Percentiles rank a stretch among this genome's conserved stretches.
These are phyloP conservation scores for Collariella sp. DNA, from an alignment of 495 filamentous ascomycete genomes.

Conservation along the genomic window DNA sequence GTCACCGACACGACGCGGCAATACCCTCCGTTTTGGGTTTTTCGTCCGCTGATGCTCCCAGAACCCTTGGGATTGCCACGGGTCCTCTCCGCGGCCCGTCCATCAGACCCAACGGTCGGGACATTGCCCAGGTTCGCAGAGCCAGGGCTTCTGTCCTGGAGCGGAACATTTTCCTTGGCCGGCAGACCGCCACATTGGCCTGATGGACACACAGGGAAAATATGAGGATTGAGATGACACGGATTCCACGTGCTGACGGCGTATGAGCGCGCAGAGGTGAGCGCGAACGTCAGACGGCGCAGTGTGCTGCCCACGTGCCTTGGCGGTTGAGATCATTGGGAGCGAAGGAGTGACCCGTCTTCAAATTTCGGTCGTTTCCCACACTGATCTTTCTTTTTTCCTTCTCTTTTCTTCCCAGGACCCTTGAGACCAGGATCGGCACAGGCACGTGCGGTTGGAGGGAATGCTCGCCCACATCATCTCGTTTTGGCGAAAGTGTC, in stretches of 20 bases:
- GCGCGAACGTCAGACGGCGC: too few species aligned
- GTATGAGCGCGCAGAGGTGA: not conserved
- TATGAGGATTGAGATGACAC: not conserved
- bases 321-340: not conserved
- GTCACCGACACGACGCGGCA: constrained; percentile 14
- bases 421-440: not conserved
- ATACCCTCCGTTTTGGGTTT: constrained; percentile 17
- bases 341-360: not conserved
- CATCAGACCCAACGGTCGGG: constrained; percentile 19
- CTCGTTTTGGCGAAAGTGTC: constrained; percentile 2
- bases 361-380: not conserved
- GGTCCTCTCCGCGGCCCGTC: constrained; percentile 27
- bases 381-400: not conserved
- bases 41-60: constrained; percentile 16
- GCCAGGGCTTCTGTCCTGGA: not conserved
- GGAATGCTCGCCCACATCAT: not conserved
- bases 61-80: constrained; percentile 18
- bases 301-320: not conserved
- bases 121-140: constrained; percentile 12
- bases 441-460: not conserved
- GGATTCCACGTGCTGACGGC: not conserved
- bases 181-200: constrained; percentile 6
- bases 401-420: not conserved
- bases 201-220: constrained; percentile 2
- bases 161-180: not conserved